These are phyloP conservation scores for Hymenotorrendiella dingleyae DNA, from an alignment of 2,329 filamentous ascomycete species.

Conservation along the genomic window DNA sequence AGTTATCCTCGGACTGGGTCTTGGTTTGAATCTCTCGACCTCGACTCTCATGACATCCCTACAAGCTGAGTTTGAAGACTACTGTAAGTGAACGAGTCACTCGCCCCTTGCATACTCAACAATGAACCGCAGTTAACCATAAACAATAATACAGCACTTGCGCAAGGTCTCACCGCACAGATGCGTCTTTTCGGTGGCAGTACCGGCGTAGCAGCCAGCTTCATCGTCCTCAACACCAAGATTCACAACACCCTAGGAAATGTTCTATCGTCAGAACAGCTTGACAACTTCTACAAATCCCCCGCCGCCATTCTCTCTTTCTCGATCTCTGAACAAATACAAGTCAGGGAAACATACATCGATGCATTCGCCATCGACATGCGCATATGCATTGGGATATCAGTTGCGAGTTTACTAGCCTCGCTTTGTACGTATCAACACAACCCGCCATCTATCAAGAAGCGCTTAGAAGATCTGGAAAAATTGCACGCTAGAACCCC, in stretches of 20 bases:
- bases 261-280: not conserved
- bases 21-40: not conserved
- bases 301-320: constrained; percentile 1
- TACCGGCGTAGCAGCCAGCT: constrained; percentile 43
- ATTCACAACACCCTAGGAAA: not conserved
- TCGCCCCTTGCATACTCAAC: too few species aligned
- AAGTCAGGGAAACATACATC: not conserved
- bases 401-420: not conserved
- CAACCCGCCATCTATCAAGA: not conserved
- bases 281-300: constrained; percentile 3
- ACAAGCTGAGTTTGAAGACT: constrained; percentile 2
- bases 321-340: constrained; percentile 4
- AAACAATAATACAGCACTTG: constrained; percentile 1
- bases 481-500: constrained; percentile 1
- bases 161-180: constrained; percentile 40
- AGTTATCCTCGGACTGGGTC: constrained; percentile 3
- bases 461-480: not conserved
- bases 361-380: not conserved
- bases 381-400: not conserved
- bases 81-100: not conserved
- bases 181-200: constrained; percentile 54
- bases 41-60: constrained; percentile 1
- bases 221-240: not conserved
- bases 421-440: not conserved
- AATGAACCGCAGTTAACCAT: not conserved